phyloP scores from a whole-genome alignment of 2,329 filamentous ascomycete genomes.

The Botryotinia convoluta region DNA sequence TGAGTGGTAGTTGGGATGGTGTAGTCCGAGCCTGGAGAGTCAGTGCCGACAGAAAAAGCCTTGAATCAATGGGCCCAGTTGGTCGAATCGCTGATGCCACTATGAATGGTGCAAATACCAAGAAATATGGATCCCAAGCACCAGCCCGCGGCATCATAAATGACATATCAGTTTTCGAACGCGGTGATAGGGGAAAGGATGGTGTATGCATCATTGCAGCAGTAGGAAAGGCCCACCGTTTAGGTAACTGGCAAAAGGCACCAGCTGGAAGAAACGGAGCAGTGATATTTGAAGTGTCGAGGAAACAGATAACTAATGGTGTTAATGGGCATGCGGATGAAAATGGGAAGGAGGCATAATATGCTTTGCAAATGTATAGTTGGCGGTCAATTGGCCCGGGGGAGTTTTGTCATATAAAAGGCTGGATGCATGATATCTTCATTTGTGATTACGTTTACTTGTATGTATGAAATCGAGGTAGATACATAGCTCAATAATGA shows the following conservation, averaged over 20 bases:
- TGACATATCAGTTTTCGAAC: constrained; percentile 81
- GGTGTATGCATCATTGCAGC: constrained; percentile 84
- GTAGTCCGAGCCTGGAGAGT: constrained; percentile 82
- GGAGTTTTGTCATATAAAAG: constrained; percentile 14
- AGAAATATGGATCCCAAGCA: neutral
- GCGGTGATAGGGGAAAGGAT: constrained; percentile 71
- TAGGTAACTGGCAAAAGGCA: constrained; percentile 72
- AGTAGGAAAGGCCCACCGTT: constrained; percentile 78
- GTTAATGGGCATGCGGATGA: constrained; percentile 19
- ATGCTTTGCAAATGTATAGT: neutral
- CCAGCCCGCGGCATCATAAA: constrained; percentile 71
- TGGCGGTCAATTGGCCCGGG: neutral
- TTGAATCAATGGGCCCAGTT: constrained; percentile 70
- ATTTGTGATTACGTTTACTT: constrained; percentile 9
- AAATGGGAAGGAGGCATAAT: constrained; percentile 6
- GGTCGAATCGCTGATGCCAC: constrained; percentile 35
- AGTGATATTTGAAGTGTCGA: constrained; percentile 81
- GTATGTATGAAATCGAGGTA: constrained; percentile 1
- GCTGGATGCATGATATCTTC: constrained; percentile 20
- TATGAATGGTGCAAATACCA: neutral
- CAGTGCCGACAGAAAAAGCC: constrained; percentile 74
- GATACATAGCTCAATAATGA: constrained; percentile 13
- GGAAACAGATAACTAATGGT: constrained; percentile 33
- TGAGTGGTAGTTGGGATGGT: constrained; percentile 95
- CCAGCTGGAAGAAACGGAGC: constrained; percentile 72